A percentile compares a stretch with the other conserved stretches of the same genome.
Conservation (phyloP, 371 early-diverging fungal species). For the Apophysomyces trapeziformis region DNA sequence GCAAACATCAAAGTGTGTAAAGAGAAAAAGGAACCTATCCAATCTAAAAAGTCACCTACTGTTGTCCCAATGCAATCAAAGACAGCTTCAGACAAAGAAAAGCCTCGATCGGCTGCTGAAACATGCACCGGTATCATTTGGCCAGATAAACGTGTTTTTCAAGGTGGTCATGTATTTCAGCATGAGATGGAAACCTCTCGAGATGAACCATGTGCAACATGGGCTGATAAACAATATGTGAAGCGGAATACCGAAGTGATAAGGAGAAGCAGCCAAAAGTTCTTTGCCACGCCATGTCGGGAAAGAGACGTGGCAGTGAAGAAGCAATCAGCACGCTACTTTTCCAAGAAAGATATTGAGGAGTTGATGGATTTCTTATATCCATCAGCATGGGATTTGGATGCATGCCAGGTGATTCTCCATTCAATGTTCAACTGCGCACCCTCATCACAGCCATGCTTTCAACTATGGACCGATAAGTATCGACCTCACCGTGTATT, state of each 20-base stretch:
- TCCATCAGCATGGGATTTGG: constrained; percentile 8
- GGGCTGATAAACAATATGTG: neutral
- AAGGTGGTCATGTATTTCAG: constrained; percentile 21
- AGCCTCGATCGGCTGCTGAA: neutral
- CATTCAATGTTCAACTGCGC: neutral
- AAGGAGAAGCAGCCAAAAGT: neutral
- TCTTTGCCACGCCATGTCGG: neutral
- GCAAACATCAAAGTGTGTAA: neutral
- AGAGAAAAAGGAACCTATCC: neutral
- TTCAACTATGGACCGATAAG: constrained; percentile 35
- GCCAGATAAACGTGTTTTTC: constrained; percentile 22
- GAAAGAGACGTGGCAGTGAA: neutral
- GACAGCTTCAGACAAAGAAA: constrained; percentile 6
- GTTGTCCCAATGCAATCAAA: neutral
- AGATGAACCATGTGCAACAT: neutral
- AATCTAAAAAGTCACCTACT: neutral
- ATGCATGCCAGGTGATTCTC: constrained; percentile 14
- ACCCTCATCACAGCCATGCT: neutral
- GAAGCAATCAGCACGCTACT: neutral
- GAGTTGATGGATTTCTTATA: constrained; percentile 14
- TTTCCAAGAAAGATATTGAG: neutral
- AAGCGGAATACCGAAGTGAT: neutral
- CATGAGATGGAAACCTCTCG: neutral
- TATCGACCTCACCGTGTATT: constrained; percentile 34
- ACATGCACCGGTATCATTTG: neutral